Evolutionary conservation across 768 basidiomycete species (phyloP).

Genomic region (Lactarius indigo): DNA sequence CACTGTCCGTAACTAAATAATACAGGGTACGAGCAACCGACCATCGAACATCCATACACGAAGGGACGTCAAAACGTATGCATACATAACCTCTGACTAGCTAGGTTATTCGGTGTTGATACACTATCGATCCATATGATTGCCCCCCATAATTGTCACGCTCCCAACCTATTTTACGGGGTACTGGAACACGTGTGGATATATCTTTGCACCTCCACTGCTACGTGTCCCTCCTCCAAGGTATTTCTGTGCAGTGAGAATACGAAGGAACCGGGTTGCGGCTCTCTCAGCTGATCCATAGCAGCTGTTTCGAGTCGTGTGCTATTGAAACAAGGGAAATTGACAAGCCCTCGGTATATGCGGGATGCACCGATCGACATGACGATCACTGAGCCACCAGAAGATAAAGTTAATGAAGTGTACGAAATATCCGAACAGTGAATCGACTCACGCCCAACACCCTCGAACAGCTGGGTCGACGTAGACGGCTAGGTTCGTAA

Average conservation of each 20-base stretch:
- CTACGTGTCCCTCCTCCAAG: not conserved
- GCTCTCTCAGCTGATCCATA: not conserved
- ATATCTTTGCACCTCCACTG: not conserved
- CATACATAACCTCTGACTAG: not conserved
- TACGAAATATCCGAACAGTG: not conserved
- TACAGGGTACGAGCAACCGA: not conserved
- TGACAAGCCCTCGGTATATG: not conserved
- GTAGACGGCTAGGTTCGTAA: not conserved
- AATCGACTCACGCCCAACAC: not conserved
- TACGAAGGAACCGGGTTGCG: not conserved
- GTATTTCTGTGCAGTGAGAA: not conserved
- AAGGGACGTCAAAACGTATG: not conserved
- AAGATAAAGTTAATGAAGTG: not conserved
- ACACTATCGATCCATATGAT: not conserved
- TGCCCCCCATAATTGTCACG: not conserved
- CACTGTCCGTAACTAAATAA: no score
- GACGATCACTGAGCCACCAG: not conserved
- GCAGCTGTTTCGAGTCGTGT: not conserved
- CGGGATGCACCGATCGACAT: not conserved
- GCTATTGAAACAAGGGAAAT: not conserved
- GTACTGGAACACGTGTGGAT: not conserved
- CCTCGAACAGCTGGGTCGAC: not conserved
- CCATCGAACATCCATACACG: not conserved
- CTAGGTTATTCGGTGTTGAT: not conserved
- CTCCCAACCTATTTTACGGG: not conserved